Percentiles rank a stretch among this genome's conserved stretches.
Conservation (phyloP, 805 yeast genomes). For the Myxozyma neotropica region DNA sequence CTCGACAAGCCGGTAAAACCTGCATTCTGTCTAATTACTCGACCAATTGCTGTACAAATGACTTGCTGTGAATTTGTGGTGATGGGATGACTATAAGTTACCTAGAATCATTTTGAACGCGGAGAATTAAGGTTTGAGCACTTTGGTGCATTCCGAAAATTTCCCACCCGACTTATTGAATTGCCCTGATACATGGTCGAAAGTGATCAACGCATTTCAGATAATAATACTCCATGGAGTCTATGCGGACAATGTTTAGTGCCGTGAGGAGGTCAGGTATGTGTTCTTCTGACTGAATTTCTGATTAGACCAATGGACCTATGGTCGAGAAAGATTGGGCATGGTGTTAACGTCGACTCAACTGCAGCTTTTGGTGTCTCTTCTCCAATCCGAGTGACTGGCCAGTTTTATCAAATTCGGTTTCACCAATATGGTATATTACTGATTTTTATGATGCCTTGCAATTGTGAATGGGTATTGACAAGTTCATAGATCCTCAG, state of each 20-base stretch:
- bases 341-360: neutral
- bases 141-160: constrained; percentile 3
- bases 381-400: constrained; percentile 3
- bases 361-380: neutral
- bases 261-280: constrained; percentile 22
- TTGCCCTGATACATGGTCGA: too few relatives aligned
- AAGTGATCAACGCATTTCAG: neutral
- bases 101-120: neutral
- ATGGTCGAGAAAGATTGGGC: neutral
- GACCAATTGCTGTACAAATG: neutral
- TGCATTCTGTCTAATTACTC: neutral
- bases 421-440: constrained; percentile 49
- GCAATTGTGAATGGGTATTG: neutral
- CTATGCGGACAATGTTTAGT: constrained; percentile 16
- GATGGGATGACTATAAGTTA: neutral
- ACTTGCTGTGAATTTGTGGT: too few relatives aligned
- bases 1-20: neutral
- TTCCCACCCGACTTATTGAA: neutral
- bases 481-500: constrained; percentile 53
- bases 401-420: constrained; percentile 21
- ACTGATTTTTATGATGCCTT: neutral
- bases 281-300: too few relatives aligned
- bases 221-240: constrained; percentile 8
- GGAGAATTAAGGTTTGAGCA: constrained; percentile 2
- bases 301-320: too few relatives aligned